Evolutionary conservation across 129 eudicot genomes (phyloP), one percentile per base, ranked within the genome.

Genomic region (Scalesia atractyloides): DNA sequence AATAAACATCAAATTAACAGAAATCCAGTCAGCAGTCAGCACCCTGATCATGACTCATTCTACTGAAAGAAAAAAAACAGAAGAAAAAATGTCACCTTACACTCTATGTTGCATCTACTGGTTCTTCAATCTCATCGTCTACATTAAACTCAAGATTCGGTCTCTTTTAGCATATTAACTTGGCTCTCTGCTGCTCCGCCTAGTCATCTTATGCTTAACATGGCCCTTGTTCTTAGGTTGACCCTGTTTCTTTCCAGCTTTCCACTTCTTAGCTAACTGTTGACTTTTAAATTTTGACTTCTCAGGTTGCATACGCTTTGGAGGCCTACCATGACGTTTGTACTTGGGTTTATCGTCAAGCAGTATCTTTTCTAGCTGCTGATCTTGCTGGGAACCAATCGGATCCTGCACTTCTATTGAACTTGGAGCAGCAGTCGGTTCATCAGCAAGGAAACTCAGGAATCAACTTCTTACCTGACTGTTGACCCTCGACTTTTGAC

Each of bases 311-410:
- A 1, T 72, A 59, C 5, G 19, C 37, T 75, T 75, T 12, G 58
- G 73, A 26, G 10, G 80, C 20, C 80, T 66, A 26, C 60, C 73
- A 66, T 24, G 48, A 54, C 80, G 66, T 12, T 44, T 56, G 67
- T 43, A 7, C 80, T 56, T 75, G 11, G 49, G 68, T 75, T 66
- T 26, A 47, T 44, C 33, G 18, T 73, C 77, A 22, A 24, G 19
- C 12, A 48, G 30, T 58, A 34, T 7, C 44, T 54, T 61, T 37
- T 43, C 73, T 41, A 66, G 72, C 34, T 74, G 64, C 63, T 73
- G 70, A 50, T 34, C 50, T 73, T 49, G 77, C 22, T 48, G 50
- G 33, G 70, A 33, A 33, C 24, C 20, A 61, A 5, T 20, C 9
- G 9, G 50, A 53, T 62, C 78, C 61, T 73, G 62, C 49, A 47